Evolutionary conservation across 768 basidiomycete species (phyloP), one percentile per base, ranked within the genome.

Genomic region (Phlebiopsis flavidoalba): DNA sequence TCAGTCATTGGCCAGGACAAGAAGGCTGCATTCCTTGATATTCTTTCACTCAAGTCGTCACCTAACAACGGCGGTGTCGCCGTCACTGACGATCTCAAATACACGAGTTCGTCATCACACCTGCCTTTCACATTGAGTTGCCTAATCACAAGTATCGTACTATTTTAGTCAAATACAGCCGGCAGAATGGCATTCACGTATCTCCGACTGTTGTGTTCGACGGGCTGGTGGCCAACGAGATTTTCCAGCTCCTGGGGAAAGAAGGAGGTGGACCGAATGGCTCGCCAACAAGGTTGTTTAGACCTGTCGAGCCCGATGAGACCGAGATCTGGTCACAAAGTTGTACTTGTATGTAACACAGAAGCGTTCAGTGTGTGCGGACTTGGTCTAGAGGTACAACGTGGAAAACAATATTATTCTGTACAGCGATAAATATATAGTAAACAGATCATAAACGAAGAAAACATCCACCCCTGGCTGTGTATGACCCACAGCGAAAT

Each of bases 101-200:
- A 94, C 70, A 87, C 83, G n/a, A 81, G 94, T 95, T 67, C 57
- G 89, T 76, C 12, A 33, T 37, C 11, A 14, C 11, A 14, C 11
- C 55, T n/a, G 5, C 55, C 12, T 15, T 36, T 12, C 36, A 2
- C 1, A 53, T 48, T 11, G 35, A 5, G 11, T 5, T 10, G 11
- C 17, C 40, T 56, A 10, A 17, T 33, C 22, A 11, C 33, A 19
- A 43, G 12, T 5, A 5, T 12, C 52, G 35, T 36, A 48, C 31
- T 61, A 3, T 31, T 31, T 33, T 66, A 95, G 93, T 97, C 79
- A 97, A 95, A 73, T 88, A 88, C 71, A 84, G 89, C 15, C 80
- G 95, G 63, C 95, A 97, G 76, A 97, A 98, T 63, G 81, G 91
- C 2, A 85, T 97, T 45, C 95, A 98, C 65, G 92, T 96, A 51